Base-by-base conservation (phyloP, 192 early-diverging fungal species). In the Coemansia sp. region DNA sequence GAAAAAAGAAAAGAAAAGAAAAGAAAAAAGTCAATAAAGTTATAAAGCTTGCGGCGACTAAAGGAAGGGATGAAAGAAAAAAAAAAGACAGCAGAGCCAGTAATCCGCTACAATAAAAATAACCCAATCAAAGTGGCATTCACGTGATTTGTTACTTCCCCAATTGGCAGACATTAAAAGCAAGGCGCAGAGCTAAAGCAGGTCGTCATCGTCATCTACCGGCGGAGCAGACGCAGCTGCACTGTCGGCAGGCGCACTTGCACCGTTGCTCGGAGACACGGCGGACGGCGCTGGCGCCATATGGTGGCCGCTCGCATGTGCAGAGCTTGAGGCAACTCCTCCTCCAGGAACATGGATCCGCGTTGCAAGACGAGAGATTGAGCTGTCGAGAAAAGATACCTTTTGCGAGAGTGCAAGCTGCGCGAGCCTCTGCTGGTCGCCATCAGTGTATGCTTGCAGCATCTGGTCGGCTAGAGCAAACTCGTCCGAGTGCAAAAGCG, bases 341-440 rank as follows among this genome's bases (percentile, higher is more conserved):
- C 32, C 43, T 49, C 22, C 1, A 13, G 73, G 78, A 32, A 76
- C 67, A 6, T 73, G 68, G 13, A 68, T 80, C 61, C 65, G 59
- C 7, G 54, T 45, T 0, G 73, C 78, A 22, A 80, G 61, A 1
- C 78, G 78, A 18, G 70, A 70, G 26, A 80, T 63, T 39, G 66
- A 46, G 63, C 60, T 69, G 22, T 80, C 78, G 4, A 80, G 41
- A 43, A 73, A 75, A 6, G 70, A 26, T 39, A 72, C 36, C 5
- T 55, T 41, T 60, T 80, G 78, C 40, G 71, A 70, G 8, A 21
- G 37, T 9, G 67, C 69, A 15, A 71, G 47, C 7, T 40, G 52
- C 22, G 36, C 52, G 48, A 76, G 76, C 61, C 54, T 63, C n/a
- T 75, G 70, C 54, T 80, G 73, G 59, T 80, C 78, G 63, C 78